Evolutionary conservation across 2,329 filamentous ascomycete genomes (phyloP), one percentile per base, ranked within the genome.

Genomic region (Colletotrichum phormii): DNA sequence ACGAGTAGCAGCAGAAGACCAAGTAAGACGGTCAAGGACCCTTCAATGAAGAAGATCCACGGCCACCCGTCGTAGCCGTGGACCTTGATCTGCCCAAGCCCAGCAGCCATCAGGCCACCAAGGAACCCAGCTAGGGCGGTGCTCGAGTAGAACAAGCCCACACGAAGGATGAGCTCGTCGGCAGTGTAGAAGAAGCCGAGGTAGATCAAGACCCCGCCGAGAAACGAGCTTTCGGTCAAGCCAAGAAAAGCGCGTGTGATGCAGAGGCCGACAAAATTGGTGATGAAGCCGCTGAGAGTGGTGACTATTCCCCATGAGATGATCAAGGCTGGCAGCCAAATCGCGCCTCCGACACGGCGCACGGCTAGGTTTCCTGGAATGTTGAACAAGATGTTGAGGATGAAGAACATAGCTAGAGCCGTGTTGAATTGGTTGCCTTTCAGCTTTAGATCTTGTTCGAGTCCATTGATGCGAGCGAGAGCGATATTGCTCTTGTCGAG

Each of bases 181-280:
- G 66, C 58, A 2, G 73, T 76, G 35, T 79, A 79, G 60, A 78
- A 79, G 60, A 78, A 77, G 15, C 72, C 76, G n/a, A 79, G 74
- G 35, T 78, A 78, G 3, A 79, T 64, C 42, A 78, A 64, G 2
- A 76, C 77, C 4, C 77, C 74, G 0, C 77, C 76, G 1, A 79
- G 71, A 42, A 79, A 77, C 13, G 74, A 75, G 51, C 76, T 75
- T 63, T 79, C 77, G 0, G 75, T 67, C 18, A 78, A 53, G 8
- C 77, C 77, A 37, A 79, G 73, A 2, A 79, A 71, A 1, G 75
- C 54, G 0, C 77, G 75, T 15, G 73, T 75, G n/a, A 74, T 46
- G 31, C 75, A 76, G 13, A 79, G 67, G 7, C 76, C 74, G 22
- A 54, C 59, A 46, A 77, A 78, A 12, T 72, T 74, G 9, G 69